Evolutionary conservation across 208 protist genomes (phyloP).

Genomic region (Phytomonas francai): DNA sequence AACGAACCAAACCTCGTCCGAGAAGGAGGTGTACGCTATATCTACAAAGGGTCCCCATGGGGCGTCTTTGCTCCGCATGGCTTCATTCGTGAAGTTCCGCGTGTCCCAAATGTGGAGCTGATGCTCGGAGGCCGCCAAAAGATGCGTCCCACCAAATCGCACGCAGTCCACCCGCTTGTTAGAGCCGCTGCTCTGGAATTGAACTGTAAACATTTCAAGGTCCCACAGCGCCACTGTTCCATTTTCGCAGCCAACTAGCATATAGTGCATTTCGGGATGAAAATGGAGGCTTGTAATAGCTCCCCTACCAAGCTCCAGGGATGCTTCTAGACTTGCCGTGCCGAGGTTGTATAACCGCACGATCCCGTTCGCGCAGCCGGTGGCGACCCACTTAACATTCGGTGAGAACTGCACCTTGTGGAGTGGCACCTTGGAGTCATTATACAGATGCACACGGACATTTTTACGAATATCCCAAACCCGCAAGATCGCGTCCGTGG

Average conservation of each 20-base stretch:
- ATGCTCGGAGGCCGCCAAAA: constrained; percentile 53
- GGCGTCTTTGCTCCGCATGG: constrained; percentile 24
- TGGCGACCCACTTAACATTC: constrained; percentile 57
- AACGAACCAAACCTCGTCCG: constrained; percentile 64
- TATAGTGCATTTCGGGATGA: constrained; percentile 60
- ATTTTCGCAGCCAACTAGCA: constrained; percentile 63
- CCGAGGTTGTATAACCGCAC: constrained; percentile 71
- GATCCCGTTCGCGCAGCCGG: constrained; percentile 56
- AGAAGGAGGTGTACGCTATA: constrained; percentile 43
- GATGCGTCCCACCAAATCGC: constrained; percentile 48
- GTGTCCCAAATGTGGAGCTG: constrained; percentile 47
- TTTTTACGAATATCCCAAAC: constrained; percentile 85
- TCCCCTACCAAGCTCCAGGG: constrained; percentile 46
- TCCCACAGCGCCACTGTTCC: constrained; percentile 73
- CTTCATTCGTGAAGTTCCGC: constrained; percentile 29
- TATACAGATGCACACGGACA: constrained; percentile 61
- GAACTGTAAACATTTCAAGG: constrained; percentile 43
- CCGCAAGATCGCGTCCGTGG: constrained; percentile 63
- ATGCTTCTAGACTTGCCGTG: constrained; percentile 31
- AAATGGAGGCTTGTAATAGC: constrained; percentile 78
- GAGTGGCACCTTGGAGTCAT: constrained; percentile 42
- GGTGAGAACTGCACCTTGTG: constrained; percentile 67
- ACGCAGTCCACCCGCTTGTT: constrained; percentile 57
- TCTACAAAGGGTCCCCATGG: constrained; percentile 70
- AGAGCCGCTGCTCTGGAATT: constrained; percentile 41